phyloP scores from a whole-genome alignment of 257 asterid genomes.

The Petunia axillaris region DNA sequence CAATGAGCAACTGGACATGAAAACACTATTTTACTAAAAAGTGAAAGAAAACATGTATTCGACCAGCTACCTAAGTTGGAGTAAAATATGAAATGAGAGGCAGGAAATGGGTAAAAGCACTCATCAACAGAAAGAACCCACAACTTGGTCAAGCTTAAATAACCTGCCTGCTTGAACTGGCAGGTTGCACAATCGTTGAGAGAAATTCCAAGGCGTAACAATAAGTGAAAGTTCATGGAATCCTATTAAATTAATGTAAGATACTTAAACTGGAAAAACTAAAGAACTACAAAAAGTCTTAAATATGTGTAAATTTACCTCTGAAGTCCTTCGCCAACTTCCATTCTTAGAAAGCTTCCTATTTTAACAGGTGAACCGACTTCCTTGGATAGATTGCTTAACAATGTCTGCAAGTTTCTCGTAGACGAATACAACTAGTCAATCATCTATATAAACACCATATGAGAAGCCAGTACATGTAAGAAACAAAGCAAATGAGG shows the following conservation, averaged over 20 bases:
- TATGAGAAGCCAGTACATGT: constrained; percentile 12
- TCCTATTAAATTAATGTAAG: background rate
- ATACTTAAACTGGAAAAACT: background rate
- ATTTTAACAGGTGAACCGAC: constrained; percentile 82
- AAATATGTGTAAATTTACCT: constrained; percentile 47
- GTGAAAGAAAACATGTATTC: background rate
- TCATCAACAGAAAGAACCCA: constrained; percentile 2
- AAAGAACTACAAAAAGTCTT: constrained; percentile 19
- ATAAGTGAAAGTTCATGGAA: constrained; percentile 12
- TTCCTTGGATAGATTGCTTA: constrained; percentile 74
- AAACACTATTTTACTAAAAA: background rate
- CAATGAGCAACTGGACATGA: background rate
- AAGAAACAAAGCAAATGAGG: constrained; percentile 21
- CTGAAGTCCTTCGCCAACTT: constrained; percentile 89
- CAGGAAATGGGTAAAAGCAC: constrained; percentile 4
- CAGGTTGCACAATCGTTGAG: background rate
- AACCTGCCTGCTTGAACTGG: constrained; percentile 11
- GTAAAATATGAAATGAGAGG: background rate
- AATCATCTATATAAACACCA: constrained; percentile 4
- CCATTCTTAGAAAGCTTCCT: constrained; percentile 75
- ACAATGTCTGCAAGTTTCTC: constrained; percentile 56
- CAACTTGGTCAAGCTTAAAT: constrained; percentile 1
- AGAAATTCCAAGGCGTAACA: background rate
- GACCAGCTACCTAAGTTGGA: background rate
- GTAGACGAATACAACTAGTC: constrained; percentile 27